Conservation (phyloP, 148 eudicot genomes). For the Beta vulgaris region DNA sequence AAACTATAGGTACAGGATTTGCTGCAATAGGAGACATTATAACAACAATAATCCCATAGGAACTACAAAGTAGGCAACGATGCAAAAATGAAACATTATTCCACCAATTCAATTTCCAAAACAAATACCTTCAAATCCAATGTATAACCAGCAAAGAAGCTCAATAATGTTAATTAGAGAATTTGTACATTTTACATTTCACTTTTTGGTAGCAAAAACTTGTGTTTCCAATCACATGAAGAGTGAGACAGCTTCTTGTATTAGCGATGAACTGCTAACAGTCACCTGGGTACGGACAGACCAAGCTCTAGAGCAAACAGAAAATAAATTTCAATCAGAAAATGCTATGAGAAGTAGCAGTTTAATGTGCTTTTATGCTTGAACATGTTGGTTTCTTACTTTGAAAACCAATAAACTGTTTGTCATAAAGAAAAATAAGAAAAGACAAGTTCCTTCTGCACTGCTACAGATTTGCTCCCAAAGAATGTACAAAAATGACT, state of each 20-base stretch:
- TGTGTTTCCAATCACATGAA: constrained; percentile 26
- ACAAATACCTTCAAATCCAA: constrained; percentile 9
- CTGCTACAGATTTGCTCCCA: constrained; percentile 15
- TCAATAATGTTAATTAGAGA: constrained; percentile 13
- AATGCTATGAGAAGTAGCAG: constrained; percentile 14
- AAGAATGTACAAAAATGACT: constrained; percentile 23
- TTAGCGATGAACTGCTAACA: constrained; percentile 28
- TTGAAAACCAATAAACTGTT: constrained; percentile 6
- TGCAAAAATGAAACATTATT: not conserved
- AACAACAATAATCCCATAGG: too few relatives aligned
- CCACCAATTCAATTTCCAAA: constrained; percentile 12
- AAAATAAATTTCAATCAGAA: constrained; percentile 37
- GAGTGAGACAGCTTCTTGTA: constrained; percentile 28
- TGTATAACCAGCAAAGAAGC: constrained; percentile 17
- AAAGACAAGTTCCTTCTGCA: not conserved
- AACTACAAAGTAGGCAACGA: not conserved
- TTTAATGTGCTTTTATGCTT: constrained; percentile 10
- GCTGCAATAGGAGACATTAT: not conserved
- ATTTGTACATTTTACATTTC: constrained; percentile 21
- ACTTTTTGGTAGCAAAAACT: constrained; percentile 23
- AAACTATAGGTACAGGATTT: not conserved
- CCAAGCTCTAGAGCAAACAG: constrained; percentile 73
- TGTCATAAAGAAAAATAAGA: not conserved
- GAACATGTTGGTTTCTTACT: not conserved
- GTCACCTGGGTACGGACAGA: constrained; percentile 87